A percentile compares a stretch with the other conserved stretches of the same genome.
phyloP scores from a whole-genome alignment of 805 yeast genomes.

The Yarrowia osloensis region DNA sequence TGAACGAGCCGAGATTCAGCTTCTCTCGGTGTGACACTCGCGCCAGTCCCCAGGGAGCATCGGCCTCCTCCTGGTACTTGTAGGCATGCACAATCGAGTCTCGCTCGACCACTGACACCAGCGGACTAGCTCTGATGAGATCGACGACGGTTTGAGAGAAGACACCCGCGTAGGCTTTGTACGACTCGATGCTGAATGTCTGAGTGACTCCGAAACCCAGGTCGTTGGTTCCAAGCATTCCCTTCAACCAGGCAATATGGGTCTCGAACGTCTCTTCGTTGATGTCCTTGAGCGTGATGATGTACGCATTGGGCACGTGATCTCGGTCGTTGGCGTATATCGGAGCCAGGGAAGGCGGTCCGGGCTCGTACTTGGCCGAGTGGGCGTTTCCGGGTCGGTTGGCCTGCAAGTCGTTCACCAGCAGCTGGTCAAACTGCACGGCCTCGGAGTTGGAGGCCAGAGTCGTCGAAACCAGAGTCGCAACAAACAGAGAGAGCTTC shows the following conservation, averaged over 20 bases:
- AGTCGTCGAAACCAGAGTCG: neutral
- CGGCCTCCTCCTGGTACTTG: constrained; percentile 53
- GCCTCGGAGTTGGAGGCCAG: neutral
- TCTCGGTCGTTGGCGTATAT: neutral
- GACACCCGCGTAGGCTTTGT: constrained; percentile 82
- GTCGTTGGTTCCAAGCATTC: neutral
- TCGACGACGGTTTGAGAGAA: constrained; percentile 76
- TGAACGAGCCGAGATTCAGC: constrained; percentile 57
- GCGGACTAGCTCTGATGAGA: constrained; percentile 60
- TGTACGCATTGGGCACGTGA: neutral
- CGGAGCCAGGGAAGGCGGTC: neutral
- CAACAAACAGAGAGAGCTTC: neutral
- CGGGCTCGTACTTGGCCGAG: neutral
- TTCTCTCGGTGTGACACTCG: constrained; percentile 65
- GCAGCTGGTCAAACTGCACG: neutral
- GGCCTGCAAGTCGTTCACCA: neutral
- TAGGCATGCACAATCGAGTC: constrained; percentile 57
- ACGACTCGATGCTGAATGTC: constrained; percentile 22
- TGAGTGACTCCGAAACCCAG: neutral
- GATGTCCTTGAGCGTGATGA: neutral
- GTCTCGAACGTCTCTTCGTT: neutral
- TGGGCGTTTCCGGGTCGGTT: neutral
- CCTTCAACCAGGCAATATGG: neutral
- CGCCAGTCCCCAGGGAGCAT: constrained; percentile 77
- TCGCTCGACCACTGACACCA: constrained; percentile 61